phyloP scores from a whole-genome alignment of 1,139 yeast genomes.

The Pichia terricola region DNA sequence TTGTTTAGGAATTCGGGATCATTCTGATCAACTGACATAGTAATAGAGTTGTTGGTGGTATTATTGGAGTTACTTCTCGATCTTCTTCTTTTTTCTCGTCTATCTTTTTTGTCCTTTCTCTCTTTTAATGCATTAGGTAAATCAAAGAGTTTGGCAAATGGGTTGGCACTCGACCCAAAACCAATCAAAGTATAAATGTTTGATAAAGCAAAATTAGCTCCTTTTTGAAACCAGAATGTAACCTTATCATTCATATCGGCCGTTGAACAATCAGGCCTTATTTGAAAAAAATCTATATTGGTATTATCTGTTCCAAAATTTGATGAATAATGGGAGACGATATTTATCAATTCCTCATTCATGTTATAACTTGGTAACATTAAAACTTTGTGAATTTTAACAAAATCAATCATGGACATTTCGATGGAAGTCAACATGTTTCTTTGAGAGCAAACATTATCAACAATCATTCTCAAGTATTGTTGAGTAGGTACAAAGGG shows the following conservation, averaged over 20 bases:
- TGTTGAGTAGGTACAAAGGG: conserved; percentile 78
- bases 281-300: conserved; percentile 52
- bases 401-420: conserved; percentile 55
- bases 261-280: conserved; percentile 33
- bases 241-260: conserved; percentile 34
- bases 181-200: conserved; percentile 68
- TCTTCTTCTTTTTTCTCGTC: conserved; percentile 35
- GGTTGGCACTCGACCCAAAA: conserved; percentile 64
- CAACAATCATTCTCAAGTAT: conserved; percentile 65
- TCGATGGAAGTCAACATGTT: conserved; percentile 50
- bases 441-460: conserved; percentile 66
- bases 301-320: conserved; percentile 62
- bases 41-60: not conserved
- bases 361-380: conserved; percentile 39
- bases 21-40: conserved; percentile 3
- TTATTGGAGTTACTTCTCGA: conserved; percentile 26
- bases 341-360: conserved; percentile 44
- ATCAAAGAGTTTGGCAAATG: conserved; percentile 63
- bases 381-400: conserved; percentile 54
- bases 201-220: conserved; percentile 65
- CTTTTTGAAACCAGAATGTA: conserved; percentile 68
- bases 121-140: conserved; percentile 64
- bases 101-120: conserved; percentile 61
- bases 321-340: conserved; percentile 59
- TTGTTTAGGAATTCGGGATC: conserved; percentile 18